Conservation (phyloP, 1,284 basidiomycete genomes). For the Malassezia caprae region DNA sequence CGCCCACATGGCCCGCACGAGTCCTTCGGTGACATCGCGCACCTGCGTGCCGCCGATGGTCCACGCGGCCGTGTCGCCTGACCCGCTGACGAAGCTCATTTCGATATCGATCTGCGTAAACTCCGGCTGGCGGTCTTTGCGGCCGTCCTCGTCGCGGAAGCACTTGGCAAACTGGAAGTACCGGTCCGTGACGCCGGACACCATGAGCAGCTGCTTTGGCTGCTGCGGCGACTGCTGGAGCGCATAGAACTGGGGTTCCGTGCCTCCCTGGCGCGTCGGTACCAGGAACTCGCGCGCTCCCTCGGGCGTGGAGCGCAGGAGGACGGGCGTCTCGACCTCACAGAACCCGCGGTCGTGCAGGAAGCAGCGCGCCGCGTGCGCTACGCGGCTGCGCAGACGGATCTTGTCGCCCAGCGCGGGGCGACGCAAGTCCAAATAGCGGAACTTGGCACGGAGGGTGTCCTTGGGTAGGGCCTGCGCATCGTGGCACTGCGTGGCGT, state of each 20-base stretch:
- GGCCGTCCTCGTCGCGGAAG: constrained; percentile 87
- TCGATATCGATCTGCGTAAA: constrained; percentile 94
- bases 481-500: constrained; percentile 58
- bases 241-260: constrained; percentile 65
- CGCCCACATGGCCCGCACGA: constrained; percentile 58
- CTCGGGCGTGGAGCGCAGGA: constrained; percentile 86
- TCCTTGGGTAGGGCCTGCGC: constrained; percentile 58
- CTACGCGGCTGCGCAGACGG: constrained; percentile 65
- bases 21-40: constrained; percentile 27
- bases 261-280: constrained; percentile 57
- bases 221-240: constrained; percentile 90
- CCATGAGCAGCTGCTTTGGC: constrained; percentile 84
- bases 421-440: constrained; percentile 78
- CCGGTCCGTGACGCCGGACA: constrained; percentile 74
- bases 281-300: constrained; percentile 90
- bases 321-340: constrained; percentile 84
- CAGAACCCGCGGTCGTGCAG: constrained; percentile 69
- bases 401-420: constrained; percentile 65
- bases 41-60: constrained; percentile 54
- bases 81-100: constrained; percentile 82
- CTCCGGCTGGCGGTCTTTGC: constrained; percentile 88
- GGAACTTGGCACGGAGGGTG: constrained; percentile 68
- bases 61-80: constrained; percentile 53
- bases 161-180: constrained; percentile 89
- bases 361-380: constrained; percentile 63